Conservation (phyloP, 2,329 filamentous ascomycete genomes). For the Rugonectria rugulosa region DNA sequence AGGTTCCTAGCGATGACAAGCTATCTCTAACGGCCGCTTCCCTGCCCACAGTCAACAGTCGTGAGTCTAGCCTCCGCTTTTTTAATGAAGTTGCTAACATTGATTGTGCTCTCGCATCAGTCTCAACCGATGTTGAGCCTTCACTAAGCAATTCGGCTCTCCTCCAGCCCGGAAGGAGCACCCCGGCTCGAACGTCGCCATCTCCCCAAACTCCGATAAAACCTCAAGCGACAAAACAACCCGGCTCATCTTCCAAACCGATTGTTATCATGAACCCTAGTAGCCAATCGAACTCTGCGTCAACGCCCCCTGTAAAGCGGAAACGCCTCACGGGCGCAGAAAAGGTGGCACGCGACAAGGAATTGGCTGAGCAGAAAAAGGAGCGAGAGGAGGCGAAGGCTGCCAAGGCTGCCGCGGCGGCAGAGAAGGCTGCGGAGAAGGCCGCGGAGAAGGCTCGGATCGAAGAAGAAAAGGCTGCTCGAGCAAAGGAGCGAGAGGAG, state of each 20-base stretch:
- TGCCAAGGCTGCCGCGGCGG: conserved; percentile 32
- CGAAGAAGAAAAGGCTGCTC: conserved; percentile 42
- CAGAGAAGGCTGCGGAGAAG: conserved; percentile 41
- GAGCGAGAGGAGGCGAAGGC: conserved; percentile 46
- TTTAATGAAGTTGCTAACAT: conserved; percentile 16
- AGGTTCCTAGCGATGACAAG: conserved; percentile 31
- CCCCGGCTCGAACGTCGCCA: conserved; percentile 47
- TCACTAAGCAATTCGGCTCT: conserved; percentile 42
- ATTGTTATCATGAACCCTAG: neutral
- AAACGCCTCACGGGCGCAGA: conserved; percentile 53
- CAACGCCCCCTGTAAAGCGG: conserved; percentile 45
- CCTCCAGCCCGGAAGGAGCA: conserved; percentile 53
- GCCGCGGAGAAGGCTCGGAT: conserved; percentile 50
- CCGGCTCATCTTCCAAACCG: conserved; percentile 7
- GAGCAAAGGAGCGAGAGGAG: conserved; percentile 45
- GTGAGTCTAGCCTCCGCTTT: conserved; percentile 29
- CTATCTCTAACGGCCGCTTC: conserved; percentile 20
- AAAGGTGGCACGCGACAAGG: conserved; percentile 48
- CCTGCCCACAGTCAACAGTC: conserved; percentile 30
- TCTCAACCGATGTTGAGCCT: conserved; percentile 38
- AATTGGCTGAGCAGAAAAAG: conserved; percentile 49
- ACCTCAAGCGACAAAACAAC: conserved; percentile 23
- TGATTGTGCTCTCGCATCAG: conserved; percentile 33
- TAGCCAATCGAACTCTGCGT: conserved; percentile 30
- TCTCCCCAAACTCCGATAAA: conserved; percentile 45